Base-by-base conservation (phyloP, 257 asterid genomes). In the Nicotiana tabacum region DNA sequence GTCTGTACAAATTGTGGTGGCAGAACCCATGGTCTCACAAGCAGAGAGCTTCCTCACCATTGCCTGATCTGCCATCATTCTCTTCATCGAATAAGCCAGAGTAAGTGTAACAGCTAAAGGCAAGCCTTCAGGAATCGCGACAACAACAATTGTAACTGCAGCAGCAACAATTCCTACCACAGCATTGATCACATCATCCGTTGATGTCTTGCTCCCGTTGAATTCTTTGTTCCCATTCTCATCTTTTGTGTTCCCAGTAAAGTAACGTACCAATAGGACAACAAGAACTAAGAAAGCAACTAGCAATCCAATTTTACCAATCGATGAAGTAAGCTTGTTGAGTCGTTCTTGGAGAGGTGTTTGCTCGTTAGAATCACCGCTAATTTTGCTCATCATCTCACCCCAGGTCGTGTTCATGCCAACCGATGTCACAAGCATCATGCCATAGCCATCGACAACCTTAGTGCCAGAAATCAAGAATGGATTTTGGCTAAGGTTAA, bases 1-100 rank as follows among this genome's bases (percentile, higher is more conserved):
- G 78, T 90, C 92, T 2, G 91, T 90, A 61, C 91, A 90, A 51
- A 90, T 83, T 68, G 77, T 85, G 15, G 90, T 90, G 9, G 90
- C 93, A n/a, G 93, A 90, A 16, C 93, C 91, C 93, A 88, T 89
- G 0, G 88, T 88, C 67, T 91, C 91, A 70, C 91, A 89, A 6
- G 92, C 91, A 0, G 94, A 88, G 83, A 91, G 91, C 78, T 90
- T 91, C 32, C 91, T 82, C 53, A 91, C 94, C 88, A 91, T 88
- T 6, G 92, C 94, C 18, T 89, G 83, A 67, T 91, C 92, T 8
- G 85, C 83, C 92, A 91, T 89, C 94, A 91, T 91, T 66, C 90
- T 69, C 60, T 91, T 89, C 92, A 91, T 89, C 0, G 90, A 91
- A 37, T 88, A 88, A 4, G 94, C 92, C 32, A 91, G 90, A 57